Percentiles rank a stretch among this genome's conserved stretches.
phyloP scores from a whole-genome alignment of 108 stramenopile species.

The Conticribra guillardii region DNA sequence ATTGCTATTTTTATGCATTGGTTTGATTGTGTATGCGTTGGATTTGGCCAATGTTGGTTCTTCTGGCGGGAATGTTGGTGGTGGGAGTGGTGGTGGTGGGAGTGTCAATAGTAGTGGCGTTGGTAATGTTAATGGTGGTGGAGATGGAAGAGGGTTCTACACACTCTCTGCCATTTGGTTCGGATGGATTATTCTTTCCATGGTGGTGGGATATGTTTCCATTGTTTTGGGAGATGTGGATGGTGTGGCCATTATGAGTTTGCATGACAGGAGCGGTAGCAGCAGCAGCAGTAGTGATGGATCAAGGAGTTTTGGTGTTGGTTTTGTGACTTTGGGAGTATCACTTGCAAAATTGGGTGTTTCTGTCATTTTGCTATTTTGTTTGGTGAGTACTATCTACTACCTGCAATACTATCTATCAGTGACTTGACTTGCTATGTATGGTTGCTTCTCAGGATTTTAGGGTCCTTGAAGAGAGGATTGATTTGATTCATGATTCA shows the following conservation, averaged over 20 bases:
- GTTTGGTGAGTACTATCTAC: constrained; percentile 17
- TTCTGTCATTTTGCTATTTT: constrained; percentile 22
- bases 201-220: constrained; percentile 46
- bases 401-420: no score
- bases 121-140: not conserved
- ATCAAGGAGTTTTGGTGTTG: constrained; percentile 5
- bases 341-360: constrained; percentile 10
- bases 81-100: not conserved
- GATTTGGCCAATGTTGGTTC: constrained; percentile 72
- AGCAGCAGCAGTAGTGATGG: no score
- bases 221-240: constrained; percentile 43
- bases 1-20: constrained; percentile 46
- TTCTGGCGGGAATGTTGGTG: not conserved
- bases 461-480: no score
- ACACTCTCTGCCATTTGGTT: constrained; percentile 57
- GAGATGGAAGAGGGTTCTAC: constrained; percentile 11
- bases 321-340: not conserved
- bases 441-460: no score
- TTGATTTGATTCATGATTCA: no score
- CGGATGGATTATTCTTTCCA: constrained; percentile 47
- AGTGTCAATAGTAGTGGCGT: constrained; percentile 27
- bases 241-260: constrained; percentile 33
- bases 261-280: constrained; percentile 40
- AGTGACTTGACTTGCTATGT: no score
- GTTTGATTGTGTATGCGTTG: constrained; percentile 57